phyloP scores from a whole-genome alignment of 2,329 filamentous ascomycete species.

The Knufia petricola region DNA sequence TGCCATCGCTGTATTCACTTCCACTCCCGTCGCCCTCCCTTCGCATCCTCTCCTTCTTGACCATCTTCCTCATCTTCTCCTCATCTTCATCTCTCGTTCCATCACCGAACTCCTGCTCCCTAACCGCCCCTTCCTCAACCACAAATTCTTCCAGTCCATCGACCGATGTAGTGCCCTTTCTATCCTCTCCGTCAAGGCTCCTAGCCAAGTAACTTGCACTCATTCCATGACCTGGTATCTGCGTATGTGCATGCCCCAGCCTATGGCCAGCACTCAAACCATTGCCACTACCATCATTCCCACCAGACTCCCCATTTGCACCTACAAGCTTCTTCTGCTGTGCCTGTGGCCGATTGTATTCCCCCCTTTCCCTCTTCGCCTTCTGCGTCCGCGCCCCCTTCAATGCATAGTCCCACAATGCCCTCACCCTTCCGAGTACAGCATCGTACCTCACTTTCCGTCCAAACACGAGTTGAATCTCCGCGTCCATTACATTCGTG shows the following conservation, averaged over 20 bases:
- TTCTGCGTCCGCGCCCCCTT: slow-evolving; percentile 6
- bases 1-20: slow-evolving; percentile 5
- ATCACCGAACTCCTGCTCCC: slow-evolving; percentile 1
- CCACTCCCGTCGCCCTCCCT: background rate
- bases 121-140: slow-evolving; percentile 1
- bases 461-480: slow-evolving; percentile 3
- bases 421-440: slow-evolving; percentile 1
- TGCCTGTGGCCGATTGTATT: slow-evolving; percentile 8
- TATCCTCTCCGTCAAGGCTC: background rate
- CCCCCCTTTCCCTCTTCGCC: slow-evolving; percentile 4
- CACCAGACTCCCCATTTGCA: no score
- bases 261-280: background rate
- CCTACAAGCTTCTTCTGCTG: no score
- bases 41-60: background rate
- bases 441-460: slow-evolving; percentile 5
- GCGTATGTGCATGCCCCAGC: background rate
- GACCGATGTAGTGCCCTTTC: background rate
- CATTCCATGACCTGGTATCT: background rate
- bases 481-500: slow-evolving; percentile 3
- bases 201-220: background rate
- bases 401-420: background rate
- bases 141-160: background rate
- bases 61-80: slow-evolving; percentile 6
- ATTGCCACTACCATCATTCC: no score
- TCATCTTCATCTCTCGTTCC: slow-evolving; percentile 2